Conservation (phyloP, 169 alveolate species). For the Eimeria nieschulzi region DNA sequence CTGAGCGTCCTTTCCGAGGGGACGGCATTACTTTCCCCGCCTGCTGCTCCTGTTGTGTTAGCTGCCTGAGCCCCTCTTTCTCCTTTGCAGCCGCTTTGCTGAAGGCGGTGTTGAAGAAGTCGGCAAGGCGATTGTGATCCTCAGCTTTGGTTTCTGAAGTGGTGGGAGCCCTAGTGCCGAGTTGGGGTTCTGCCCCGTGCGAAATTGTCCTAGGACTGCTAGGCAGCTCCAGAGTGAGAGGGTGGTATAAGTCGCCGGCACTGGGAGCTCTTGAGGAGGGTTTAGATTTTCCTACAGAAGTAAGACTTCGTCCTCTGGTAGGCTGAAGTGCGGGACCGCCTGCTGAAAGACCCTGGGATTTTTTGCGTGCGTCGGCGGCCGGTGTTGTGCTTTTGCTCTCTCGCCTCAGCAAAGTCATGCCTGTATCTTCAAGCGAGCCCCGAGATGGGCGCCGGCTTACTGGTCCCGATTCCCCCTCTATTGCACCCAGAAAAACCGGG, state of each 20-base stretch:
- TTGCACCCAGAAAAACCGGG: conserved; percentile 5
- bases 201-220: conserved; percentile 15
- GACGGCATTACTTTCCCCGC: background rate
- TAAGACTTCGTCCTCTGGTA: background rate
- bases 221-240: conserved; percentile 8
- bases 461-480: background rate
- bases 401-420: conserved; percentile 48
- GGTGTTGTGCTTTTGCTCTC: conserved; percentile 12
- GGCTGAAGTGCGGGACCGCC: background rate
- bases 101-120: conserved; percentile 57
- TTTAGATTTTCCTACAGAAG: background rate
- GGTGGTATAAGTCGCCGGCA: background rate
- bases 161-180: background rate
- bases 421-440: conserved; percentile 1
- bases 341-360: background rate
- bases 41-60: conserved; percentile 11
- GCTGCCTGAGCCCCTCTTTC: conserved; percentile 9
- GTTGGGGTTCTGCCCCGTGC: background rate
- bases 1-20: background rate
- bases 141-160: background rate
- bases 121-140: background rate
- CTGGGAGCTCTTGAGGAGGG: background rate
- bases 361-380: background rate
- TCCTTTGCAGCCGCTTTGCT: conserved; percentile 46
- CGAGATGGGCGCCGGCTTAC: conserved; percentile 1